Base-by-base conservation (phyloP, 164 flowering plant species). In the Piper longum region DNA sequence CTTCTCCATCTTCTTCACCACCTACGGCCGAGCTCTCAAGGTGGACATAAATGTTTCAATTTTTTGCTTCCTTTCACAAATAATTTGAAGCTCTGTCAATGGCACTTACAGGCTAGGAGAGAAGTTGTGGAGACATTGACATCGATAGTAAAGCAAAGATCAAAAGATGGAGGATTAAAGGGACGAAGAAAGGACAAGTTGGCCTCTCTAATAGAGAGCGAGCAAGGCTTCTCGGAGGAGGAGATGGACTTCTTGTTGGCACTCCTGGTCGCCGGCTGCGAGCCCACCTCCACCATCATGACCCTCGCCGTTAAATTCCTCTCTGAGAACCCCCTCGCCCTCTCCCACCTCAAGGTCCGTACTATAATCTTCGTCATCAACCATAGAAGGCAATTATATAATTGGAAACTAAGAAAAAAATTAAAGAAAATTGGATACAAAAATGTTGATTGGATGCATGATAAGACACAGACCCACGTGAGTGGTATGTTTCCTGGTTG, bases 261-360 rank as follows among this genome's bases (percentile, higher is more conserved):
- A n/a, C 65, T 93, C 56, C 78, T 93, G 7, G 96, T 93, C 4
- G 96, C 93, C 36, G 97, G 96, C 36, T 93, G 90, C 63, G 97
- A 90, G 66, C 88, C 99, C 54, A 88, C 97, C 7, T 93, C 99
- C 7, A 93, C 96, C 40, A 83, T 76, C 70, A 93, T 93, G 96
- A 93, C 99, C 58, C 85, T 90, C 2, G 92, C 96, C 3, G 93
- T 93, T 62, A 93, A 93, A 77, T 93, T 81, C 76, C 80, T 93
- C 44, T 82, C 95, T 0, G 96, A 93, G 67, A 83, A 89, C 0
- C 99, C 99, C 54, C 74, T 64, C 1, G 95, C 99, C 48, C 67
- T 90, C 48, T 82, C 95, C 56, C 92, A 80, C 26, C 85, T 93
- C 59, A 84, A 82, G 97, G 98, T 91, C n/a, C n/a, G n/a, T n/a